Percentiles rank a stretch among this genome's conserved stretches.
Conservation (phyloP, 805 yeast genomes). For the Starmerella vitae region DNA sequence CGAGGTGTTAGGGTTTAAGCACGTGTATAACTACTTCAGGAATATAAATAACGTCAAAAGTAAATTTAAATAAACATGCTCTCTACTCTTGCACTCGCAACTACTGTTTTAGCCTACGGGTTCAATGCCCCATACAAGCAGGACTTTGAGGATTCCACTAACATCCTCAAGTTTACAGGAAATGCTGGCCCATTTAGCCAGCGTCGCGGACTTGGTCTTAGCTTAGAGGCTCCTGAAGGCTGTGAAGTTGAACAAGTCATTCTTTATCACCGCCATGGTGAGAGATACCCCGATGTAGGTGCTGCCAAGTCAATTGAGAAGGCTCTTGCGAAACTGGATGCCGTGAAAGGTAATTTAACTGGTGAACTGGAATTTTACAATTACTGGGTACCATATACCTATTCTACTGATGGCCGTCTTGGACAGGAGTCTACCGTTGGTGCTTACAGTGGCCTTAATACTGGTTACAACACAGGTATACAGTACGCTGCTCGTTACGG, state of each 20-base stretch:
- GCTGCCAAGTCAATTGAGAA: constrained; percentile 15
- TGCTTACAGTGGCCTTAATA: constrained; percentile 35
- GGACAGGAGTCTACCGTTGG: constrained; percentile 36
- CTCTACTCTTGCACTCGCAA: background rate
- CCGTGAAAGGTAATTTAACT: background rate
- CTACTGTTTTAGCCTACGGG: constrained; percentile 1
- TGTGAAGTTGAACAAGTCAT: constrained; percentile 39
- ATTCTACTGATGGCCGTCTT: constrained; percentile 22
- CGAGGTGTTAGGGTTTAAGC: no score
- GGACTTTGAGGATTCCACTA: constrained; percentile 30
- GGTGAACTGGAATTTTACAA: constrained; percentile 32
- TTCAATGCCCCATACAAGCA: constrained; percentile 4
- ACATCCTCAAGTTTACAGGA: constrained; percentile 26
- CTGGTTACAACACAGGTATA: constrained; percentile 34
- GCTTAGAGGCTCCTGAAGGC: constrained; percentile 33
- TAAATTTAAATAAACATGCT: no score
- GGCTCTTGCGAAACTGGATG: constrained; percentile 16
- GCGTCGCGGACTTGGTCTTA: constrained; percentile 36
- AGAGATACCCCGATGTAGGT: constrained; percentile 31
- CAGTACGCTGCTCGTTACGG: constrained; percentile 34
- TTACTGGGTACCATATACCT: constrained; percentile 34
- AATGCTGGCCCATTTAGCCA: constrained; percentile 39
- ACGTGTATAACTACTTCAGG: no score
- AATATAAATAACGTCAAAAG: no score
- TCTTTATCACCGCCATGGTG: constrained; percentile 39